Conservation (phyloP, 805 yeast species). For the Hanseniaspora thailandica region DNA sequence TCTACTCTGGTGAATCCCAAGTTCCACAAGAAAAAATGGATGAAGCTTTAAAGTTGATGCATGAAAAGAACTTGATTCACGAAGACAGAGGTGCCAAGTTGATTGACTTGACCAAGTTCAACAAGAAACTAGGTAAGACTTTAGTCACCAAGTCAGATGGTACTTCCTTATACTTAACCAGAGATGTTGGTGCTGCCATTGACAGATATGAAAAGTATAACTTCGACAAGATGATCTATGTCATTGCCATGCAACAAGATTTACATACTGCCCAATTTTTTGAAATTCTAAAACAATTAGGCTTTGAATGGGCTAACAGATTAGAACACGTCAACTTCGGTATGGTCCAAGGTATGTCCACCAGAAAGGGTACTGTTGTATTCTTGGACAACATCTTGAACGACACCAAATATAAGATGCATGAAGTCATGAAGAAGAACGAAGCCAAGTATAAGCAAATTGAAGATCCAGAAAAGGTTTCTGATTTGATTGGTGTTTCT, state of each 20-base stretch:
- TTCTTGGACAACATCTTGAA: slow-evolving; percentile 87
- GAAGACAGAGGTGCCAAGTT: slow-evolving; percentile 87
- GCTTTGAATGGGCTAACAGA: slow-evolving; percentile 70
- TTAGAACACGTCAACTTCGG: slow-evolving; percentile 86
- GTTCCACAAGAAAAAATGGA: slow-evolving; percentile 65
- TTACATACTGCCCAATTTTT: slow-evolving; percentile 87
- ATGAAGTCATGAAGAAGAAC: slow-evolving; percentile 89
- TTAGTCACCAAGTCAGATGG: slow-evolving; percentile 91
- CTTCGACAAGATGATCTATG: slow-evolving; percentile 93
- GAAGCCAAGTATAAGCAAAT: slow-evolving; percentile 84
- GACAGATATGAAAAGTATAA: slow-evolving; percentile 73
- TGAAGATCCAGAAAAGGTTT: slow-evolving; percentile 85
- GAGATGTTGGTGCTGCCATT: slow-evolving; percentile 94
- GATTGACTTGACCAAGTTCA: slow-evolving; percentile 71
- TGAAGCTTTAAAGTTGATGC: slow-evolving; percentile 48
- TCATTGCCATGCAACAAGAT: slow-evolving; percentile 93
- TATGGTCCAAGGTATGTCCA: slow-evolving; percentile 97
- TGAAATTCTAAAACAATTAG: slow-evolving; percentile 84
- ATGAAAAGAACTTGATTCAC: slow-evolving; percentile 56
- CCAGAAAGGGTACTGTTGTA: slow-evolving; percentile 97
- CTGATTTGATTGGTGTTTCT: slow-evolving; percentile 89
- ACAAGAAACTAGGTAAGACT: slow-evolving; percentile 86
- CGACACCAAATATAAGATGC: slow-evolving; percentile 89
- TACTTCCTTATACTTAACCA: slow-evolving; percentile 81
- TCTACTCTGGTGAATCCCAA: slow-evolving; percentile 92